phyloP scores from a whole-genome alignment of 495 filamentous ascomycete species.

The Chaetomium cochliodes region DNA sequence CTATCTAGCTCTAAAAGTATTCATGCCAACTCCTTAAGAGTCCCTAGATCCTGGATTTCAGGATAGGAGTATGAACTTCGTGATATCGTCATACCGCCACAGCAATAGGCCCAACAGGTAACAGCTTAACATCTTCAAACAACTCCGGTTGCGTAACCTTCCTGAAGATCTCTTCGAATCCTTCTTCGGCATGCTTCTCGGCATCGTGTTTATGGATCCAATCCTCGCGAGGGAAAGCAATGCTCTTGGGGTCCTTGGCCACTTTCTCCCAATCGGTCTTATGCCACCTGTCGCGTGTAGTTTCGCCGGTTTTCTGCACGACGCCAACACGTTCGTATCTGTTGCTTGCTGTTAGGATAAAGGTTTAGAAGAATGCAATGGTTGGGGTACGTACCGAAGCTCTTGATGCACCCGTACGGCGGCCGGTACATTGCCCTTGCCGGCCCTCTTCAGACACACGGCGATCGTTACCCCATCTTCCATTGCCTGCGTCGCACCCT shows the following conservation, averaged over 20 bases:
- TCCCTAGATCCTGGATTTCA: no score
- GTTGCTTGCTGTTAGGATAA: background rate
- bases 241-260: conserved; percentile 49
- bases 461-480: conserved; percentile 63
- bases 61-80: no score
- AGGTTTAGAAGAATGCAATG: conserved; percentile 21
- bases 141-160: conserved; percentile 21
- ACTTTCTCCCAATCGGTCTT: conserved; percentile 57
- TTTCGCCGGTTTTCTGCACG: conserved; percentile 55
- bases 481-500: conserved; percentile 65
- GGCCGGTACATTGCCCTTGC: conserved; percentile 49
- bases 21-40: no score
- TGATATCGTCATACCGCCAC: conserved; percentile 12
- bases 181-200: conserved; percentile 55
- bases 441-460: conserved; percentile 55
- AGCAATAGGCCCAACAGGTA: conserved; percentile 19
- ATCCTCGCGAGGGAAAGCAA: conserved; percentile 54
- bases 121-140: conserved; percentile 7
- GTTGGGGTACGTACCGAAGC: conserved; percentile 36
- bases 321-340: conserved; percentile 44
- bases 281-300: conserved; percentile 56
- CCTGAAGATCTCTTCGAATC: conserved; percentile 46
- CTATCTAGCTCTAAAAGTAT: background rate
- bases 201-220: conserved; percentile 59
- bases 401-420: conserved; percentile 52